Evolutionary conservation across 78 protist species (phyloP).

Genomic region (Isochrysis galbana): DNA sequence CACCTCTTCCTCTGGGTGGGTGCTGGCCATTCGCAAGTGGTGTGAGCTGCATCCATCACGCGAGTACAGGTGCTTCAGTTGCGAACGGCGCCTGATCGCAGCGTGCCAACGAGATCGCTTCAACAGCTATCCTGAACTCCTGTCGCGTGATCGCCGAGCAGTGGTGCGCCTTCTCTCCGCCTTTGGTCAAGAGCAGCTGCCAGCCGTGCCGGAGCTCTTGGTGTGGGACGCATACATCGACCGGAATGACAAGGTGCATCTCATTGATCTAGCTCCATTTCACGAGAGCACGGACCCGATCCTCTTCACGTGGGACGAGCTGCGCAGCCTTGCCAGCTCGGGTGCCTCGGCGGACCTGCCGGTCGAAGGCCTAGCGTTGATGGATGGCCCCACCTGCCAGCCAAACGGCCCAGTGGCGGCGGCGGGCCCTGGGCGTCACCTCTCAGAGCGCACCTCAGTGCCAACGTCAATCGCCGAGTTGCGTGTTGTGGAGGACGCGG

Average conservation of each 20-base stretch:
- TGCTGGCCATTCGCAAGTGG: background rate
- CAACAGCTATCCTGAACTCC: background rate
- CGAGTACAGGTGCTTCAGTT: background rate
- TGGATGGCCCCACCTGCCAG: background rate
- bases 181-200: background rate
- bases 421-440: background rate
- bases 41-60: background rate
- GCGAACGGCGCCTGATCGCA: background rate
- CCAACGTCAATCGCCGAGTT: background rate
- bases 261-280: background rate
- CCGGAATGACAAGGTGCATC: background rate
- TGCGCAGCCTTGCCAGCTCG: background rate
- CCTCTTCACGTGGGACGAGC: background rate
- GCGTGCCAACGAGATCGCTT: background rate
- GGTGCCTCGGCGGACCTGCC: background rate
- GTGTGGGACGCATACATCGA: slow-evolving; percentile 3
- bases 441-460: background rate
- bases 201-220: background rate
- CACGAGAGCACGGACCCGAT: slow-evolving; percentile 4
- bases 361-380: background rate
- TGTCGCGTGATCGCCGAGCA: background rate
- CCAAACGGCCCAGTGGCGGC: background rate
- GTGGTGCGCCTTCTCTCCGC: background rate
- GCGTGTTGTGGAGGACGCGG: background rate
- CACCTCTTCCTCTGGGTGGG: background rate